A percentile compares a stretch with the other conserved stretches of the same genome.
Evolutionary conservation across 148 eudicot species (phyloP).

Genomic region (Cornus suecica): DNA sequence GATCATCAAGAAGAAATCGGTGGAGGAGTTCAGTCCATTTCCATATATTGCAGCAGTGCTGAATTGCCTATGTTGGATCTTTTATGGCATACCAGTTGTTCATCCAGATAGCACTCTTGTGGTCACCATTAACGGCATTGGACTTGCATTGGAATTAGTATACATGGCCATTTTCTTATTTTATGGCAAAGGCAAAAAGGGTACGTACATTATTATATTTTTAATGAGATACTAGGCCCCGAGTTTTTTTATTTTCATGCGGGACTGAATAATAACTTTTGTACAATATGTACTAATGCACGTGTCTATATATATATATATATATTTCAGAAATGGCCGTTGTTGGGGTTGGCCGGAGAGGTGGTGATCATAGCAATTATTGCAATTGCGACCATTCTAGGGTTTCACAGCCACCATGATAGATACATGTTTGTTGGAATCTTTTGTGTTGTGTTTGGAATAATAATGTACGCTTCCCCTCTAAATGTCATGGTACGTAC

Average conservation of each 20-base stretch:
- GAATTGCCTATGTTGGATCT: slow-evolving; percentile 48
- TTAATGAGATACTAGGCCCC: too few species aligned
- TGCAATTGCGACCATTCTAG: not conserved
- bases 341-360: slow-evolving; percentile 8
- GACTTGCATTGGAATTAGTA: slow-evolving; percentile 28
- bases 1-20: slow-evolving; percentile 28
- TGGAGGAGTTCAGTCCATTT: slow-evolving; percentile 38
- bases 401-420: slow-evolving; percentile 4
- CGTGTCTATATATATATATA: too few species aligned
- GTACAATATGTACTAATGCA: too few species aligned
- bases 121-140: slow-evolving; percentile 39
- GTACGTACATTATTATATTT: too few species aligned
- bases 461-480: slow-evolving; percentile 25
- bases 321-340: too few species aligned
- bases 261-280: too few species aligned
- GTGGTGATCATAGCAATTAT: slow-evolving; percentile 6
- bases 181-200: slow-evolving; percentile 20
- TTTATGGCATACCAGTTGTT: slow-evolving; percentile 45
- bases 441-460: slow-evolving; percentile 22
- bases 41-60: slow-evolving; percentile 35
- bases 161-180: slow-evolving; percentile 30
- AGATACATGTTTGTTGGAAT: slow-evolving; percentile 29
- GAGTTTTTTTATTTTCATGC: slow-evolving; percentile 9
- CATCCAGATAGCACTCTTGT: slow-evolving; percentile 48
- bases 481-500: slow-evolving; percentile 23